A percentile compares a stretch with the other conserved stretches of the same genome.
phyloP scores from a whole-genome alignment of 306 rosid species.

The Rubus idaeus region DNA sequence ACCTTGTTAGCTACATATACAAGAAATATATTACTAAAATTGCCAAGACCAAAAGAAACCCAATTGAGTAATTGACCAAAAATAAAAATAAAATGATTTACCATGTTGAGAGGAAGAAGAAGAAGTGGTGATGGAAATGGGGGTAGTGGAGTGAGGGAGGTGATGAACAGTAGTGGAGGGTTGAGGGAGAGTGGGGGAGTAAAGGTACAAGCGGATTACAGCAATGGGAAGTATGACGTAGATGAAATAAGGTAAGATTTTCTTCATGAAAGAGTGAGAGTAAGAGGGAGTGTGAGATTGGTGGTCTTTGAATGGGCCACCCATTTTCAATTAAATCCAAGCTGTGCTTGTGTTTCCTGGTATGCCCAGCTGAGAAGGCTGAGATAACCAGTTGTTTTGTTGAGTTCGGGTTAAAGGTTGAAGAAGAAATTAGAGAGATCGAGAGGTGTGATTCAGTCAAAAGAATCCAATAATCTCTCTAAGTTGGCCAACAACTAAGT shows the following conservation, averaged over 20 bases:
- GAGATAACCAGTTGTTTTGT: neutral
- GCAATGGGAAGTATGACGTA: slow-evolving; percentile 65
- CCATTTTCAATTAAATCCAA: slow-evolving; percentile 34
- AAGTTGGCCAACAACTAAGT: slow-evolving; percentile 26
- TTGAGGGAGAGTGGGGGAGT: slow-evolving; percentile 47
- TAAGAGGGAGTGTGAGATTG: neutral
- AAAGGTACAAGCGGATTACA: slow-evolving; percentile 57
- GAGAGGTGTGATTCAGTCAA: slow-evolving; percentile 21
- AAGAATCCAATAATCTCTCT: slow-evolving; percentile 23
- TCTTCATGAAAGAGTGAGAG: slow-evolving; percentile 31
- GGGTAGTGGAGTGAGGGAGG: slow-evolving; percentile 23
- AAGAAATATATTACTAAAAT: slow-evolving; percentile 9
- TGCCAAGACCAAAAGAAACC: neutral
- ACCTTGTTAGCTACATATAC: neutral
- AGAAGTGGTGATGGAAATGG: slow-evolving; percentile 26
- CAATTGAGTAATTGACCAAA: slow-evolving; percentile 18
- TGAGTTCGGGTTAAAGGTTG: slow-evolving; percentile 9
- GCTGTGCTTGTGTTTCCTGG: neutral
- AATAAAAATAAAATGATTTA: neutral
- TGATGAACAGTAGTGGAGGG: slow-evolving; percentile 36
- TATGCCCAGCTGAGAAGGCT: slow-evolving; percentile 5
- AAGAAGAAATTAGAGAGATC: neutral
- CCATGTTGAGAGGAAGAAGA: slow-evolving; percentile 16
- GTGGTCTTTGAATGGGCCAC: slow-evolving; percentile 51
- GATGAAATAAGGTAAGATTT: slow-evolving; percentile 53